Base-by-base conservation (phyloP, 192 early-diverging fungal species). In the Lunasporangiospora selenospora region DNA sequence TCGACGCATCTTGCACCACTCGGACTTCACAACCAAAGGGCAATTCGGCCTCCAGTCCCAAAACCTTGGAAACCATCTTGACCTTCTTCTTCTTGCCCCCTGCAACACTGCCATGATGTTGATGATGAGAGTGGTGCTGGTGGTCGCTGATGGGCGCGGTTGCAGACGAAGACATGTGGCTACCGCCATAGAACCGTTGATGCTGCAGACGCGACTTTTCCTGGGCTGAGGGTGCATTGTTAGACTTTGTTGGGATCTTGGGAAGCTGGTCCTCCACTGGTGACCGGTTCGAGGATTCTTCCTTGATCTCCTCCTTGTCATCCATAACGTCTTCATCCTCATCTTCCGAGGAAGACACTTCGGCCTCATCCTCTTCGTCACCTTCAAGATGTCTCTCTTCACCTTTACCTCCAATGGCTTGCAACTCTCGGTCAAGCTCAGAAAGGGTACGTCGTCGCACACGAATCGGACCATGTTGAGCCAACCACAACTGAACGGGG, bases 391-490 rank as follows among this genome's bases (percentile, higher is more conserved):
- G 9, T 10, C 36, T 13, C 32, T 54, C 53, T 11, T 42, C 39
- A n/a, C n/a, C 12, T n/a, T n/a, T 18, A 15, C 12, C 16, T 26
- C 29, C 51, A 21, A 37, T 24, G 6, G 36, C 58, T 11, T 57
- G 39, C 7, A 13, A 23, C n/a, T 52, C 47, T 0, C 40, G 21
- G 2, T 58, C 6, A 11, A 73, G 34, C 11, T 73, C 69, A 23
- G 32, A 33, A 33, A 73, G 37, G 3, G 56, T 13, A 33, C 61
- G 45, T n/a, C 69, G 69, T 18, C 69, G 59, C 53, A 73, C 58
- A 21, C 69, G 59, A 37, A 73, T 73, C 1, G 69, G 54, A 18
- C 69, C 69, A 73, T 73, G 69, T 31, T 73, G 69, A 9, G 69
- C 69, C 48, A 73, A 46, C 69, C 69, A 73, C 12, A 73, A 19